A percentile compares a stretch with the other conserved stretches of the same genome.
Conservation (phyloP, 2,329 filamentous ascomycete genomes). For the Diaporthe aspalathi region DNA sequence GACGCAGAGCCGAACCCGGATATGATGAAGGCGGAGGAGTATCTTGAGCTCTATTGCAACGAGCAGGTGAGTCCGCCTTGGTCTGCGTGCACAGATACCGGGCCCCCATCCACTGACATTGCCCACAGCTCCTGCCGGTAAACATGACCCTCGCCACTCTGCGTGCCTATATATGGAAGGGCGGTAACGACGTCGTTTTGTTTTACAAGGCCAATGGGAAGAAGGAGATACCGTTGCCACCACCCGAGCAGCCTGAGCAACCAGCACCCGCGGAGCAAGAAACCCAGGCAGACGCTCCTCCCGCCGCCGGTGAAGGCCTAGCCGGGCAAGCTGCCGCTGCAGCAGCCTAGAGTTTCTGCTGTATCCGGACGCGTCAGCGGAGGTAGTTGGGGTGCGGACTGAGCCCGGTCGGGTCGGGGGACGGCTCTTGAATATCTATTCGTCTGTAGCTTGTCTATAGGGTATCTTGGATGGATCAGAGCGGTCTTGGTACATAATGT, state of each 20-base stretch:
- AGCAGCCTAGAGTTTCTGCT: slow-evolving; percentile 9
- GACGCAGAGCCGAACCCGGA: slow-evolving; percentile 68
- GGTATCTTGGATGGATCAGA: slow-evolving; percentile 27
- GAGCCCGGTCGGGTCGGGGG: neutral
- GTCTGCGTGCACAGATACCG: too few species aligned
- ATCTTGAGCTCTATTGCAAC: slow-evolving; percentile 94
- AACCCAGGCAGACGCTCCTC: neutral
- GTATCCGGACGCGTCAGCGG: neutral
- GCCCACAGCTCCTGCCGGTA: slow-evolving; percentile 72
- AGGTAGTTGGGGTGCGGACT: neutral
- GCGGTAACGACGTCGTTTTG: slow-evolving; percentile 90
- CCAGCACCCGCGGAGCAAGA: slow-evolving; percentile 37
- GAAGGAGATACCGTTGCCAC: slow-evolving; percentile 66
- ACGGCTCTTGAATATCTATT: slow-evolving; percentile 1
- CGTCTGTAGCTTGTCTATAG: slow-evolving; percentile 30
- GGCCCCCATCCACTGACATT: neutral
- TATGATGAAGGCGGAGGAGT: slow-evolving; percentile 84
- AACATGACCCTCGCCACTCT: slow-evolving; percentile 96
- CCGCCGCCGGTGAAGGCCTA: slow-evolving; percentile 12
- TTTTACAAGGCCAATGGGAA: slow-evolving; percentile 94
- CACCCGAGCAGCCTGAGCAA: slow-evolving; percentile 41
- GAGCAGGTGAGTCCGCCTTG: slow-evolving; percentile 74
- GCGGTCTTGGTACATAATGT: slow-evolving; percentile 34
- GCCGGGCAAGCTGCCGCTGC: slow-evolving; percentile 22
- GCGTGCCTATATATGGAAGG: slow-evolving; percentile 92